Evolutionary conservation across 2,329 filamentous ascomycete genomes (phyloP).

Genomic region (Diplocarpon rosae): DNA sequence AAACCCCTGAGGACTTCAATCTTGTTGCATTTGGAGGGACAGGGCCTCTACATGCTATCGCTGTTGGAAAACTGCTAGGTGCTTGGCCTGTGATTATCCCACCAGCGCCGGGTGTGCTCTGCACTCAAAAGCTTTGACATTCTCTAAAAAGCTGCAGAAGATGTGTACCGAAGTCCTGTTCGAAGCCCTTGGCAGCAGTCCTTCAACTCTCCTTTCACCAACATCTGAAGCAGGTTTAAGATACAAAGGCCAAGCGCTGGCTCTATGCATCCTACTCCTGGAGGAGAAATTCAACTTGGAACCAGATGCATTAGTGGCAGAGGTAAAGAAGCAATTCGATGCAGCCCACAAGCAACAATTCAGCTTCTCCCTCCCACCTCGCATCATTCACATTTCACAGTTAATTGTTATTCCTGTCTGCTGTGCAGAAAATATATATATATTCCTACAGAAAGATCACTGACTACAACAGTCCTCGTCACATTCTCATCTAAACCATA

Average conservation of each 20-base stretch:
- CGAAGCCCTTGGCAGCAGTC: not conserved
- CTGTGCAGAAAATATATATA: too few species aligned
- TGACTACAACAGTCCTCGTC: too few species aligned
- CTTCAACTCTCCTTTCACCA: not conserved
- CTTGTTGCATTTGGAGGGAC: not conserved
- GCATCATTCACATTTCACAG: not conserved
- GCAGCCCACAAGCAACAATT: not conserved
- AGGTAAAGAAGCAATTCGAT: not conserved
- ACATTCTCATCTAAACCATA: too few species aligned
- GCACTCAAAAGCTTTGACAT: not conserved
- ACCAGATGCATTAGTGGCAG: not conserved
- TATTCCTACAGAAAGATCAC: not conserved
- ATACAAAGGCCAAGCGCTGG: not conserved
- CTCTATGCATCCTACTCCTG: not conserved
- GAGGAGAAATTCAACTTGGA: not conserved
- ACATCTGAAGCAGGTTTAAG: not conserved
- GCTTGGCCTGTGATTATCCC: not conserved
- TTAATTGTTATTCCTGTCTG: too few species aligned
- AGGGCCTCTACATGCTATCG: not conserved
- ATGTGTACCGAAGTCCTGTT: not conserved
- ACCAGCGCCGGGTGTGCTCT: not conserved
- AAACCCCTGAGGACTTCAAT: not conserved
- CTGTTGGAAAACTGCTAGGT: not conserved
- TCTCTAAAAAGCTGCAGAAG: not conserved
- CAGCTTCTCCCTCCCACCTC: not conserved